Conservation (phyloP, 345 rosid species). For the Gossypium raimondii region DNA sequence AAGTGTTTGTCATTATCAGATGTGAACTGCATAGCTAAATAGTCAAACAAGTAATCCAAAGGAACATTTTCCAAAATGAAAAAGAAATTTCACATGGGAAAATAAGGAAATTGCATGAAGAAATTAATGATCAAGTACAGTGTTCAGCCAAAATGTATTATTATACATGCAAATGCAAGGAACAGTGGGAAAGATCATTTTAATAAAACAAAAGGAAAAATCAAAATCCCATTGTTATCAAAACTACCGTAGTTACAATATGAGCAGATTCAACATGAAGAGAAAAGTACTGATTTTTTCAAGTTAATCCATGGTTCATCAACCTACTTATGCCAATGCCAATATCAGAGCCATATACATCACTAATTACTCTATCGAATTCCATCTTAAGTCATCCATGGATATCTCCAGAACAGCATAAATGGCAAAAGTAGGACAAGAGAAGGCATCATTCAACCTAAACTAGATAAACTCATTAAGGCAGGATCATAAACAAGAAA, state of each 20-base stretch:
- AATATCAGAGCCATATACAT: background rate
- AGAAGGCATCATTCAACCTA: background rate
- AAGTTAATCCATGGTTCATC: background rate
- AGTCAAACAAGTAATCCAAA: background rate
- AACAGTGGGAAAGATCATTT: background rate
- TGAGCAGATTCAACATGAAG: background rate
- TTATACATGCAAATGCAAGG: background rate
- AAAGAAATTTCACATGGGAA: background rate
- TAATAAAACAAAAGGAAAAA: background rate
- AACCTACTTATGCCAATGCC: background rate
- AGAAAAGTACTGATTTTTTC: background rate
- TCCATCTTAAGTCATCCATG: background rate
- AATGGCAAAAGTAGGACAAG: background rate
- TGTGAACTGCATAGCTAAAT: background rate
- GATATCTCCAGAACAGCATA: background rate
- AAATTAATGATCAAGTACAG: background rate
- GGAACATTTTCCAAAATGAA: background rate
- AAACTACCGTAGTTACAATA: background rate
- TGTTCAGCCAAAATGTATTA: background rate
- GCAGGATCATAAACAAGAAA: background rate
- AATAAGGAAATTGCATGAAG: conserved; percentile 3
- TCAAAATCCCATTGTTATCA: background rate
- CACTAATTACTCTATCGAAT: background rate
- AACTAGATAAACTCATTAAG: background rate
- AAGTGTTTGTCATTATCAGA: conserved; percentile 12